phyloP scores from a whole-genome alignment of 2,329 filamentous ascomycete species.

The Colletotrichum sidae region DNA sequence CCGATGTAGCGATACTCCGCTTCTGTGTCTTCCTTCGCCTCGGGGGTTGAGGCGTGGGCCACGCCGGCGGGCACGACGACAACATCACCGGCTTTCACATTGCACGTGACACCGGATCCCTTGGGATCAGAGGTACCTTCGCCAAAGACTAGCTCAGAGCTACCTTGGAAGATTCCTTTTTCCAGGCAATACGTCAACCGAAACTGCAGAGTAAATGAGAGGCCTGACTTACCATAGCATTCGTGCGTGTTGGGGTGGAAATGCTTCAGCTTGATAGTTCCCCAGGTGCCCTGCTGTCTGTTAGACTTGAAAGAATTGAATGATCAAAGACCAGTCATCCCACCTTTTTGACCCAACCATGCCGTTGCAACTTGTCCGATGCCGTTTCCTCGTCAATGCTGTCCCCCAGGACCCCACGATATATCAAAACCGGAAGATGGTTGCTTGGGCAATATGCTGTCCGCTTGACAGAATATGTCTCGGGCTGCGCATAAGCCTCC shows the following conservation, averaged over 20 bases:
- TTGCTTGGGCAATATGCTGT: constrained; percentile 37
- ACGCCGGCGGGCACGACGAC: constrained; percentile 41
- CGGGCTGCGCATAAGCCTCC: neutral
- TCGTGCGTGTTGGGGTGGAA: constrained; percentile 42
- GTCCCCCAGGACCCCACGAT: constrained; percentile 37
- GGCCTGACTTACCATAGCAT: constrained; percentile 39
- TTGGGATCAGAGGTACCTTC: constrained; percentile 33
- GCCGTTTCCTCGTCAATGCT: constrained; percentile 35
- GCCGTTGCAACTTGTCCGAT: constrained; percentile 35
- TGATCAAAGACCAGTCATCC: neutral
- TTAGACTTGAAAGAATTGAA: neutral
- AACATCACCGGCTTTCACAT: constrained; percentile 39
- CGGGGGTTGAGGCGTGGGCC: constrained; percentile 35
- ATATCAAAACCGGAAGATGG: constrained; percentile 40
- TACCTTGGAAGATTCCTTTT: constrained; percentile 40
- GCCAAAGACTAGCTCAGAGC: constrained; percentile 39
- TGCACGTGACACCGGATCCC: constrained; percentile 33
- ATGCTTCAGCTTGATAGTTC: constrained; percentile 40
- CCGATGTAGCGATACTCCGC: constrained; percentile 41
- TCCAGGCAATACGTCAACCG: neutral
- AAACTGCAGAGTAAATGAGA: too few relatives aligned
- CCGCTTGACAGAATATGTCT: constrained; percentile 14
- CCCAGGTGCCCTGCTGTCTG: constrained; percentile 38
- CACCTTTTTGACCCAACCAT: constrained; percentile 41
- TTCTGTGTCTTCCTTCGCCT: neutral